phyloP scores from a whole-genome alignment of 495 filamentous ascomycete species.

The Hypoxylon trugodes region DNA sequence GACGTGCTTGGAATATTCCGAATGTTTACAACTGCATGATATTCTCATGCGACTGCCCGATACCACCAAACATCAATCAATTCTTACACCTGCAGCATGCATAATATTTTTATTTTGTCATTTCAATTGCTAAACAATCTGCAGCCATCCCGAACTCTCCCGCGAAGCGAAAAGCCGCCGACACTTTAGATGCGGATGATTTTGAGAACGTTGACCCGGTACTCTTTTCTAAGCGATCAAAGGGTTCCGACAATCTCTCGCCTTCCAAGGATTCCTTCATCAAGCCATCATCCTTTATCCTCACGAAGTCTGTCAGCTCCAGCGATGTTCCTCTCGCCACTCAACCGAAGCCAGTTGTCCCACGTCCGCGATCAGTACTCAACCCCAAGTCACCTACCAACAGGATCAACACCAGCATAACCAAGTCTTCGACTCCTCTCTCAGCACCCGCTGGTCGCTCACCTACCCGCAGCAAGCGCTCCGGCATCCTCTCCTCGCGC shows the following conservation, averaged over 20 bases:
- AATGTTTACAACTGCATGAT: constrained; percentile 3
- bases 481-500: constrained; percentile 68
- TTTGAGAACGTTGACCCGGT: constrained; percentile 84
- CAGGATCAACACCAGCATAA: constrained; percentile 50
- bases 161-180: constrained; percentile 56
- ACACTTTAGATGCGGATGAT: constrained; percentile 62
- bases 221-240: constrained; percentile 72
- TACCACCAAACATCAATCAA: constrained; percentile 2
- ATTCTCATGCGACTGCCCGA: constrained; percentile 3
- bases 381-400: constrained; percentile 57
- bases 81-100: neutral
- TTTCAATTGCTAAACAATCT: constrained; percentile 41
- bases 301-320: constrained; percentile 52
- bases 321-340: constrained; percentile 45
- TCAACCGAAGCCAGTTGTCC: constrained; percentile 47
- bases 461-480: constrained; percentile 65
- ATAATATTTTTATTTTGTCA: neutral
- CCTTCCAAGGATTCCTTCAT: constrained; percentile 59
- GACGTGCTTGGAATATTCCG: neutral
- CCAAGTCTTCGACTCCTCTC: constrained; percentile 55
- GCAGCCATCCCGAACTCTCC: constrained; percentile 49
- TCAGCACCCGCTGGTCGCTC: constrained; percentile 70
- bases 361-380: constrained; percentile 51
- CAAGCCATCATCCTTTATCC: constrained; percentile 55
- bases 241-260: constrained; percentile 61